These are phyloP conservation scores for Dipodascus albidus DNA, from an alignment of 805 yeast species.

Conservation along the genomic window DNA sequence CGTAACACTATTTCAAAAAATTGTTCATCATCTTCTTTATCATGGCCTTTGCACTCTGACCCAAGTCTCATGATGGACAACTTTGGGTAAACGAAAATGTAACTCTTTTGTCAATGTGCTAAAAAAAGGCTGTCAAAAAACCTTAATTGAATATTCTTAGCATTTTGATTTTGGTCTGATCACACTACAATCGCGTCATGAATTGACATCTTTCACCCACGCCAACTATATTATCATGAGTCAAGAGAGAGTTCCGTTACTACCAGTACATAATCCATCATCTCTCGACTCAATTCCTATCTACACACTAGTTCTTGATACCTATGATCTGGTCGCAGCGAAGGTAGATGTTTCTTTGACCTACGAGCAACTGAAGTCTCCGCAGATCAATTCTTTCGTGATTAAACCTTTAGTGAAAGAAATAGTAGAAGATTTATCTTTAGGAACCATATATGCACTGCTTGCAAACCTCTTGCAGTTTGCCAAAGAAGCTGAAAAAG, in stretches of 20 bases:
- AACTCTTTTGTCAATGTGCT: too few relatives aligned
- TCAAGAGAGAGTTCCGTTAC: background rate
- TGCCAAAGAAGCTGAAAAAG: conserved; percentile 22
- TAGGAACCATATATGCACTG: conserved; percentile 30
- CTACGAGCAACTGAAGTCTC: conserved; percentile 40
- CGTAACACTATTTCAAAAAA: too few relatives aligned
- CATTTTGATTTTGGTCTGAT: background rate
- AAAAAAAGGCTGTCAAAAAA: too few relatives aligned
- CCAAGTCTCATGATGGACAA: too few relatives aligned
- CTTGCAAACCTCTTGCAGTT: conserved; percentile 29
- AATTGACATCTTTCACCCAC: background rate
- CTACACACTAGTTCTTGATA: conserved; percentile 22
- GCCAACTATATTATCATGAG: background rate
- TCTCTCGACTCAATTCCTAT: conserved; percentile 27
- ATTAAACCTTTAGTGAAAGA: conserved; percentile 36
- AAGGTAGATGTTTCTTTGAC: conserved; percentile 35
- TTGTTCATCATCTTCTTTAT: too few relatives aligned
- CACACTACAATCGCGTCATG: background rate
- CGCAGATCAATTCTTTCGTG: conserved; percentile 37
- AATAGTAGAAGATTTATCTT: conserved; percentile 20
- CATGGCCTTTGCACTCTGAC: too few relatives aligned
- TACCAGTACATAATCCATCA: conserved; percentile 7
- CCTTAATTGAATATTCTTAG: background rate
- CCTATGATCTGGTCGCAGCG: conserved; percentile 33
- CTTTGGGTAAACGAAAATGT: too few relatives aligned